Conservation (phyloP, 208 protist species). For the Trypanosoma melophagium region DNA sequence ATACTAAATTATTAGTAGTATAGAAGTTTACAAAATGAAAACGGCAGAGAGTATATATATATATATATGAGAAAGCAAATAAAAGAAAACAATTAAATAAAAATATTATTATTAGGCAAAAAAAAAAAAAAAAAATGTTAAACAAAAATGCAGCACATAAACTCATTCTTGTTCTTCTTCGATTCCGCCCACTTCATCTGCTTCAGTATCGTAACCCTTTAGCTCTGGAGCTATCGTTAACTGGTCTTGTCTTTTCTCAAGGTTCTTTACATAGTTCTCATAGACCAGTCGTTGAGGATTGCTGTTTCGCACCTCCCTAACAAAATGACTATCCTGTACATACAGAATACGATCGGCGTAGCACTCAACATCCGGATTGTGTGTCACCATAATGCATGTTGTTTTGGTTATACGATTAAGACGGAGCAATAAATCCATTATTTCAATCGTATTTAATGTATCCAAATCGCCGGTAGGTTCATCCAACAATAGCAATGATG, state of each 20-base stretch:
- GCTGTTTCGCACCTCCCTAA: constrained; percentile 88
- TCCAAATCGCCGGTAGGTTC: constrained; percentile 97
- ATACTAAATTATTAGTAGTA: neutral
- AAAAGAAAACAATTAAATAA: constrained; percentile 4
- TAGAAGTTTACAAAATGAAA: neutral
- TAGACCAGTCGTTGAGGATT: constrained; percentile 74
- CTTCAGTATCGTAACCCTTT: neutral
- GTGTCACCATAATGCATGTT: constrained; percentile 97
- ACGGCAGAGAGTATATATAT: neutral
- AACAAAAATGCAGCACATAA: neutral
- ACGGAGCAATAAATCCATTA: constrained; percentile 97
- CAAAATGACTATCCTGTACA: constrained; percentile 91
- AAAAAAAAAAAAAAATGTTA: neutral
- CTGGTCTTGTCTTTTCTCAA: constrained; percentile 51
- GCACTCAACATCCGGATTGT: constrained; percentile 97
- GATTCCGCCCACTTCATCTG: neutral
- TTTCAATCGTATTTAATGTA: constrained; percentile 94
- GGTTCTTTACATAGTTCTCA: constrained; percentile 76
- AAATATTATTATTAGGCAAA: neutral
- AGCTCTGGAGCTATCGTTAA: constrained; percentile 2
- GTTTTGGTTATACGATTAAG: constrained; percentile 92
- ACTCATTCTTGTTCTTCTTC: too few relatives aligned
- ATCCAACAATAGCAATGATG: constrained; percentile 94
- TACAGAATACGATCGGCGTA: constrained; percentile 97
- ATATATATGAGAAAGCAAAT: neutral